Conservation (phyloP, 106 monocot genomes). For the Platanthera guangdongensis region DNA sequence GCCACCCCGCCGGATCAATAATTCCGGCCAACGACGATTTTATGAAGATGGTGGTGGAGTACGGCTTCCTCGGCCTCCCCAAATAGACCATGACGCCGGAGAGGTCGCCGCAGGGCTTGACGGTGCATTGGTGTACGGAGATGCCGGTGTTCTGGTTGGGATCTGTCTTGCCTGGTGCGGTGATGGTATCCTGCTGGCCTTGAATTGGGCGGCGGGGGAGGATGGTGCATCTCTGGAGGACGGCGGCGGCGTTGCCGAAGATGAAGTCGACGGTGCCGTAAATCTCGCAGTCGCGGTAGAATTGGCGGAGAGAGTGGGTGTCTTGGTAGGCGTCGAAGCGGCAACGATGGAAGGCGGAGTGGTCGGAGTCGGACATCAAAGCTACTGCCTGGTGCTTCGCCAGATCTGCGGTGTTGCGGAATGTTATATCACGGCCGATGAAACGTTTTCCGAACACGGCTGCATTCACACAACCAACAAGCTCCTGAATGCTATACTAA, state of each 20-base stretch:
- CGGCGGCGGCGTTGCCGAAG: constrained; percentile 19
- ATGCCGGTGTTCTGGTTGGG: constrained; percentile 28
- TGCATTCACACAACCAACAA: background rate
- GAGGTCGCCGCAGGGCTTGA: constrained; percentile 6
- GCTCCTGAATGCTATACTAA: too few species aligned
- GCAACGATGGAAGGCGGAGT: constrained; percentile 25
- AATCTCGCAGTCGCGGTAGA: constrained; percentile 20
- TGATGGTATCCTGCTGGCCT: constrained; percentile 19
- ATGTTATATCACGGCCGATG: constrained; percentile 16
- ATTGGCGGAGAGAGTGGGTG: constrained; percentile 22
- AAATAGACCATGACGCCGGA: constrained; percentile 5
- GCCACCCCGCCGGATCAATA: constrained; percentile 14
- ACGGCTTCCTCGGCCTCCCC: constrained; percentile 17
- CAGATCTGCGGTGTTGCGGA: constrained; percentile 17
- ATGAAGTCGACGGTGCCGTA: constrained; percentile 32
- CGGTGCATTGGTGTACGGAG: constrained; percentile 14
- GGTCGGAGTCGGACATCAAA: constrained; percentile 18
- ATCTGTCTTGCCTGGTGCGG: constrained; percentile 15
- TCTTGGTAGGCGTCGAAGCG: constrained; percentile 19
- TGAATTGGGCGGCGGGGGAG: constrained; percentile 1
- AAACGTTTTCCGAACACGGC: constrained; percentile 13
- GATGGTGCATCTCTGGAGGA: constrained; percentile 11
- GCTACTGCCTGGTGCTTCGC: constrained; percentile 27
- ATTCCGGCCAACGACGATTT: background rate
- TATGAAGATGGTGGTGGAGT: constrained; percentile 20